Evolutionary conservation across 306 rosid species (phyloP), one percentile per base, ranked within the genome.

Genomic region (Trichosanthes truncata): DNA sequence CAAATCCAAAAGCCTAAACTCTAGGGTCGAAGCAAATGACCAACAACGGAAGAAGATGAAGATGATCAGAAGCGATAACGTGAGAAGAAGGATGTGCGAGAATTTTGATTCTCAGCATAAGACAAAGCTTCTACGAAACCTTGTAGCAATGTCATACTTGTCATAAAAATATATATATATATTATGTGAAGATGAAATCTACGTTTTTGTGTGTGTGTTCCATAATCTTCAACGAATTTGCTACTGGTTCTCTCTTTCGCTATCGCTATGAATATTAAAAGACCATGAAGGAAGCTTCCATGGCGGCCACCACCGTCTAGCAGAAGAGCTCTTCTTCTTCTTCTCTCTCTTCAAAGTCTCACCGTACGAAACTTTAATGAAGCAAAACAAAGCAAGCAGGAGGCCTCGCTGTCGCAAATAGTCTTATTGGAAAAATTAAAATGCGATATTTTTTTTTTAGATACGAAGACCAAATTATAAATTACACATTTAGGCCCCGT

Each of bases 71-170:
- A 78, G 48, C 79, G 87, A 84, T 88, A 84, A 83, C 93, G 97
- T 90, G 90, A 80, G 79, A 89, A 84, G 45, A 86, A 78, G 81
- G 80, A 69, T 77, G 76, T 63, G 62, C 80, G 66, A 77, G 85
- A 79, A 80, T 41, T 53, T 69, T 79, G 40, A 48, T 21, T 41
- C 74, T 75, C 15, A 78, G 80, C 82, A 81, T 20, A 74, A 74
- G 78, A 73, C 82, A 76, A 90, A 76, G 81, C 77, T 80, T 65
- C 77, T 83, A 88, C 96, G 94, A 88, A 86, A 90, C 87, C 86
- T 76, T 80, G 29, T 17, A 53, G 41, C 21, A 59, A 63, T 55
- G 69, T 61, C 67, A 36, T 83, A 79, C 89, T 87, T 74, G 73
- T 17, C 18, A 65, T 41, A n/a, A 36, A 65, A 33, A 71, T 6